phyloP scores from a whole-genome alignment of 129 eudicot species.

The Heracleum sosnowskyi region DNA sequence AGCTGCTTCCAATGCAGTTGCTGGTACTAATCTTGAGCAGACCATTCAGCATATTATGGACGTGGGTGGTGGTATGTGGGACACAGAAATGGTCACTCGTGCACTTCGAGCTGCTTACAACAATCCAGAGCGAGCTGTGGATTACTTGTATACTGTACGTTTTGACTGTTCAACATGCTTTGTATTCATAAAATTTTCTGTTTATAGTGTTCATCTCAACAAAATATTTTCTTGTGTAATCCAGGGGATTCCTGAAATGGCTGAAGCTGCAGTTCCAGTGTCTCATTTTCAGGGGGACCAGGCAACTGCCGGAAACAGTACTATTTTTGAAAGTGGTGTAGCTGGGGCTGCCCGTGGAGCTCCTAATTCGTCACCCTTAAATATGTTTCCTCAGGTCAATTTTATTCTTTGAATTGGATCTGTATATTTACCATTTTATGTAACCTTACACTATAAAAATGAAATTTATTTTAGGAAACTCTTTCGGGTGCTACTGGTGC shows the following conservation, averaged over 20 bases:
- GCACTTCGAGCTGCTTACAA: conserved; percentile 97
- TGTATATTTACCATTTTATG: not conserved
- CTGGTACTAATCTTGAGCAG: conserved; percentile 50
- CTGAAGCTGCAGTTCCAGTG: conserved; percentile 67
- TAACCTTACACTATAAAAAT: conserved; percentile 8
- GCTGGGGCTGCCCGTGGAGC: conserved; percentile 51
- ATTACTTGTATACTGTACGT: conserved; percentile 83
- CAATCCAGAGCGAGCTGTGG: conserved; percentile 96
- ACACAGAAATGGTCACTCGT: conserved; percentile 78
- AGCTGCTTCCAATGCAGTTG: conserved; percentile 68
- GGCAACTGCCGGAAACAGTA: conserved; percentile 14
- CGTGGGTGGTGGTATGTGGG: conserved; percentile 98
- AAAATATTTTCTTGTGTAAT: not conserved
- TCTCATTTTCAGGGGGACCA: conserved; percentile 42
- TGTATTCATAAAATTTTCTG: not conserved
- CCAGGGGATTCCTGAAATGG: conserved; percentile 83
- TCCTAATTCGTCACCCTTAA: conserved; percentile 84
- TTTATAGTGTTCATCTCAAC: not conserved
- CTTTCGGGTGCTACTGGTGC: conserved; percentile 56
- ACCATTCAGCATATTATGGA: conserved; percentile 79
- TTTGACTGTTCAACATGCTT: not conserved
- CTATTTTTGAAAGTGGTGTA: conserved; percentile 22
- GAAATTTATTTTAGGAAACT: conserved; percentile 45
- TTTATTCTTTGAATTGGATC: not conserved
- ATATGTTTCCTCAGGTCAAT: conserved; percentile 88